These are phyloP conservation scores for Aspergillus indologenus DNA, from an alignment of 495 filamentous ascomycete genomes.

Conservation along the genomic window DNA sequence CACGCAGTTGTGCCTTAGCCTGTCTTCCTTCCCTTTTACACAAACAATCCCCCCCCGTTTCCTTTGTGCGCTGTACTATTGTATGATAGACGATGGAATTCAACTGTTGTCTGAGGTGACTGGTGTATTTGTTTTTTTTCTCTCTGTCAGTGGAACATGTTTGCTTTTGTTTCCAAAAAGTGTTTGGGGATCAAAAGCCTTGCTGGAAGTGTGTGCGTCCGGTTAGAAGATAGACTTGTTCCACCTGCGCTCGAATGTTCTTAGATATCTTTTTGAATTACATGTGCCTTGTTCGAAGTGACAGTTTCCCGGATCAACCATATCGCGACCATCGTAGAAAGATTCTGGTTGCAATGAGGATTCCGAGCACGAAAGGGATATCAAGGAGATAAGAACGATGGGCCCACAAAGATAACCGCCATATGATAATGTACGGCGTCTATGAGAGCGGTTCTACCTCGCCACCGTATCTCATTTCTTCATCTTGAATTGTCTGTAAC, in stretches of 20 bases:
- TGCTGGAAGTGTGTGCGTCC: neutral
- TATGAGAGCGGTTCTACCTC: neutral
- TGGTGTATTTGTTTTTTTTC: conserved; percentile 18
- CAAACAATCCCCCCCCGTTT: conserved; percentile 24
- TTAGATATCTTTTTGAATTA: neutral
- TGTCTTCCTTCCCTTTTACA: conserved; percentile 24
- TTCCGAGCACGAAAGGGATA: neutral
- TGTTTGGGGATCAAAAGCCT: neutral
- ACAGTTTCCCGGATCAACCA: neutral
- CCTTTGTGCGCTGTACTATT: conserved; percentile 43
- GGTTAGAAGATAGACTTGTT: neutral
- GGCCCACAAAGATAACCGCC: neutral
- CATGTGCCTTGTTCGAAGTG: neutral
- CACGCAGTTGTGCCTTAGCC: conserved; percentile 29
- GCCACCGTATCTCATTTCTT: no score
- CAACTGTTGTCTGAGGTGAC: conserved; percentile 49
- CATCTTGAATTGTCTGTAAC: no score
- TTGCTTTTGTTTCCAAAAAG: conserved; percentile 3
- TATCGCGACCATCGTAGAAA: no score
- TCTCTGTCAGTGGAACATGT: conserved; percentile 8
- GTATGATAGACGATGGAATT: conserved; percentile 57
- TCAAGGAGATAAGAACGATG: neutral
- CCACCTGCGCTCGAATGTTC: neutral
- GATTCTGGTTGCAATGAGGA: no score
- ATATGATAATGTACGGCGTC: neutral